These are phyloP conservation scores for Ulota crispa DNA, from an alignment of 225 moss, liverwort and hornwort genomes.

Conservation along the genomic window DNA sequence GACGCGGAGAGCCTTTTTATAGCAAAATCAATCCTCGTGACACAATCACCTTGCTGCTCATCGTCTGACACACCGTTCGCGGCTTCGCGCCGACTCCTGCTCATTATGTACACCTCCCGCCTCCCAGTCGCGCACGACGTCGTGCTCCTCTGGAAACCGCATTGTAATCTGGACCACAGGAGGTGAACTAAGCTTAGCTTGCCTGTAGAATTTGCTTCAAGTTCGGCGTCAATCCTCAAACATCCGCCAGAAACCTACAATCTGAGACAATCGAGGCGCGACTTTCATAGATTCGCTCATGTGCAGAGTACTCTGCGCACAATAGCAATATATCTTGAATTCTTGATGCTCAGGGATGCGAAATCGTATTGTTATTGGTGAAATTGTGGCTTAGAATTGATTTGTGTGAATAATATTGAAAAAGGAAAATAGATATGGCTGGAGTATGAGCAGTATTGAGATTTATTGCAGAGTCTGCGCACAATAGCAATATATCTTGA, in stretches of 20 bases:
- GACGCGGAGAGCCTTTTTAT: slow-evolving; percentile 6
- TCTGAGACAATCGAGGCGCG: background rate
- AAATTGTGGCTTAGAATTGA: background rate
- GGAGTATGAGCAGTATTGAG: background rate
- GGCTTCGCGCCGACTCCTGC: background rate
- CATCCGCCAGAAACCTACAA: background rate
- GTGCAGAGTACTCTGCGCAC: background rate
- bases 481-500: background rate
- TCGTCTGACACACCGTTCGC: background rate
- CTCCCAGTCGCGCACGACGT: background rate
- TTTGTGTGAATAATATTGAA: no score
- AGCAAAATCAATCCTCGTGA: background rate
- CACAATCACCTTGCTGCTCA: background rate
- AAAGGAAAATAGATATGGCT: no score
- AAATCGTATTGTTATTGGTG: background rate
- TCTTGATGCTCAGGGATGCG: background rate
- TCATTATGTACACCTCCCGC: background rate
- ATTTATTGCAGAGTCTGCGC: background rate
- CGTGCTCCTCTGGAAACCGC: no score
- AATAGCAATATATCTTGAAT: background rate
- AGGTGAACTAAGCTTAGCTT: background rate
- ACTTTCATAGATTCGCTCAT: background rate
- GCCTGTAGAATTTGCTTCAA: background rate
- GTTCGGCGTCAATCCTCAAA: background rate
- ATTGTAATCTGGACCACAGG: no score